Evolutionary conservation across 805 yeast species (phyloP).

Genomic region (Wickerhamiella sorbophila): DNA sequence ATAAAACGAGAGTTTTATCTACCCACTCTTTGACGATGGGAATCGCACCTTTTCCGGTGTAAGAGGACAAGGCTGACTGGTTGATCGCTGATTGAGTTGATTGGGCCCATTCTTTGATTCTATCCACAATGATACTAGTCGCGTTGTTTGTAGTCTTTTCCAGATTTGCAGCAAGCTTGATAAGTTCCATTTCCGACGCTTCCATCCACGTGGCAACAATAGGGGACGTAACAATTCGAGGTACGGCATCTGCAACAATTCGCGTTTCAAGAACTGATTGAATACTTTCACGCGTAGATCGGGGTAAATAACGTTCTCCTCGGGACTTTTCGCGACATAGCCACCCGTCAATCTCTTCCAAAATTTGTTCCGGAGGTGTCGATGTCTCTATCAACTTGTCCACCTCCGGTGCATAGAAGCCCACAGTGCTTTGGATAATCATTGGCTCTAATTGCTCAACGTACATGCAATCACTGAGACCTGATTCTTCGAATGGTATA

Average conservation of each 20-base stretch:
- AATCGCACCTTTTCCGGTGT: background rate
- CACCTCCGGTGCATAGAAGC: slow-evolving; percentile 4
- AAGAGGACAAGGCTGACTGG: background rate
- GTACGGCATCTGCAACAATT: slow-evolving; percentile 8
- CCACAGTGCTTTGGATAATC: slow-evolving; percentile 2
- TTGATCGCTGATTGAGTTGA: background rate
- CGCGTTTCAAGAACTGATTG: slow-evolving; percentile 3
- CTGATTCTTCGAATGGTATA: slow-evolving; percentile 10
- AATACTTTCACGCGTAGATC: slow-evolving; percentile 6
- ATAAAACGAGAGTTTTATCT: background rate
- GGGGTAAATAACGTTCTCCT: slow-evolving; percentile 11
- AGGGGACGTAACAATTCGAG: slow-evolving; percentile 5
- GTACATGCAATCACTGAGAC: slow-evolving; percentile 10
- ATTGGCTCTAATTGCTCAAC: slow-evolving; percentile 5
- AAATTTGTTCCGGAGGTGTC: background rate
- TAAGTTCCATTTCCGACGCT: background rate
- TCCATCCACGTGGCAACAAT: slow-evolving; percentile 13
- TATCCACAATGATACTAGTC: slow-evolving; percentile 5
- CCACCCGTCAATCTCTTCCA: slow-evolving; percentile 8
- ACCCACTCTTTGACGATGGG: background rate
- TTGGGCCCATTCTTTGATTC: background rate
- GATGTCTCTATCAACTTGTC: background rate
- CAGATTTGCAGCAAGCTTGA: slow-evolving; percentile 11
- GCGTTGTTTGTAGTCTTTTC: slow-evolving; percentile 6
- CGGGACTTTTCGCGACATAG: slow-evolving; percentile 7